phyloP scores from a whole-genome alignment of 257 asterid genomes.

The Nicotiana tomentosiformis region DNA sequence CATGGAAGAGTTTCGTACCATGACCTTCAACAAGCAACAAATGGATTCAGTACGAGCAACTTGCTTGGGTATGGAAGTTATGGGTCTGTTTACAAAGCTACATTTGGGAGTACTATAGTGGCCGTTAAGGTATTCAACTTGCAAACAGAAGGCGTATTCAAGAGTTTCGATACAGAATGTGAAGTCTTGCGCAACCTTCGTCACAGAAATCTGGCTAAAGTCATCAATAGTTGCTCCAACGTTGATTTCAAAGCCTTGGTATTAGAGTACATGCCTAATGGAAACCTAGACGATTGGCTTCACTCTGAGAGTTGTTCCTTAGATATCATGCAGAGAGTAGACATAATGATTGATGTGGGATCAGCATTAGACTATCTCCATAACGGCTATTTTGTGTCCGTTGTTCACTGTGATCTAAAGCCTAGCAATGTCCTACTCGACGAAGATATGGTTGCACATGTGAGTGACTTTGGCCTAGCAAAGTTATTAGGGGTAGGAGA shows the following conservation, averaged over 20 bases:
- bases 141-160: constrained; percentile 1
- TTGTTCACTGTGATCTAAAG: constrained; percentile 25
- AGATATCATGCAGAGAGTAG: constrained; percentile 12
- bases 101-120: constrained; percentile 1
- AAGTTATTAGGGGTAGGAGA: constrained; percentile 6
- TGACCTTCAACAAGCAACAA: constrained; percentile 11
- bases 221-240: constrained; percentile 21
- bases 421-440: constrained; percentile 24
- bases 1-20: not conserved
- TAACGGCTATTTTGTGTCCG: constrained; percentile 12
- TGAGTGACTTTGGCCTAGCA: constrained; percentile 25
- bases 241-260: constrained; percentile 23
- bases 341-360: constrained; percentile 22
- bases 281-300: constrained; percentile 23
- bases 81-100: constrained; percentile 14
- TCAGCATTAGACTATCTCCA: constrained; percentile 25
- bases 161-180: constrained; percentile 22
- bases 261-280: constrained; percentile 26
- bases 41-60: not conserved
- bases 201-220: constrained; percentile 26
- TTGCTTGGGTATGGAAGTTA: constrained; percentile 9
- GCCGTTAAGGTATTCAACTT: constrained; percentile 1
- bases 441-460: constrained; percentile 23
- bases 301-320: not conserved
- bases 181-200: constrained; percentile 23